Conservation (phyloP, 192 early-diverging fungal genomes). For the Backusella macrospora region DNA sequence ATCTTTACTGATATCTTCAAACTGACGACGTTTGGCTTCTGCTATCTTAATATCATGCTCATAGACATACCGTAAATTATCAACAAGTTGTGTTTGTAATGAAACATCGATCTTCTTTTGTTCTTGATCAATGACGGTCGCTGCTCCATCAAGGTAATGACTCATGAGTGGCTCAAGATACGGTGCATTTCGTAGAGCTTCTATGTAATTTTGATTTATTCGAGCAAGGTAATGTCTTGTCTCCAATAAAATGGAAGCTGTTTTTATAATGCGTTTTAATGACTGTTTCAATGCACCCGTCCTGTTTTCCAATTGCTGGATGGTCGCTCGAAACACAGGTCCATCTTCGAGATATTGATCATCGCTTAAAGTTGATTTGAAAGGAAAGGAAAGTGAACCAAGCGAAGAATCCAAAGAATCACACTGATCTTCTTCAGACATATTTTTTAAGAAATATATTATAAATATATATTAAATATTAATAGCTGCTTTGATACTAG, state of each 20-base stretch:
- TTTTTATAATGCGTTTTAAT: slow-evolving; percentile 60
- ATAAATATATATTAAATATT: not conserved
- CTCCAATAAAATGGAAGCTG: slow-evolving; percentile 49
- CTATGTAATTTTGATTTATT: slow-evolving; percentile 53
- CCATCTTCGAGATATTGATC: slow-evolving; percentile 55
- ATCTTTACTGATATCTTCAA: slow-evolving; percentile 40
- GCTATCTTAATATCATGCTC: slow-evolving; percentile 60
- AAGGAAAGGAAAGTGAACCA: not conserved
- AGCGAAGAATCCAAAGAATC: not conserved
- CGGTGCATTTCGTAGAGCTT: slow-evolving; percentile 45
- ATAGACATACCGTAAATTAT: slow-evolving; percentile 56
- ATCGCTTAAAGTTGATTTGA: not conserved
- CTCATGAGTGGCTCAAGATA: slow-evolving; percentile 38
- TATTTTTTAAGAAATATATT: not conserved
- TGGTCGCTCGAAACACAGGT: slow-evolving; percentile 64
- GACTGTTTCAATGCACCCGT: slow-evolving; percentile 52
- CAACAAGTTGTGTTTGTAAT: slow-evolving; percentile 39
- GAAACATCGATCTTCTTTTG: slow-evolving; percentile 1
- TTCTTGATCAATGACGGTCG: slow-evolving; percentile 3
- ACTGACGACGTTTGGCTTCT: slow-evolving; percentile 57
- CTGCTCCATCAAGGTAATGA: slow-evolving; percentile 28
- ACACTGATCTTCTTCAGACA: slow-evolving; percentile 13
- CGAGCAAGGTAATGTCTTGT: slow-evolving; percentile 41
- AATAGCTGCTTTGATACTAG: not conserved
- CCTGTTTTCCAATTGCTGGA: slow-evolving; percentile 59